phyloP scores from a whole-genome alignment of 345 rosid species.

The Dipteronia dyeriana region DNA sequence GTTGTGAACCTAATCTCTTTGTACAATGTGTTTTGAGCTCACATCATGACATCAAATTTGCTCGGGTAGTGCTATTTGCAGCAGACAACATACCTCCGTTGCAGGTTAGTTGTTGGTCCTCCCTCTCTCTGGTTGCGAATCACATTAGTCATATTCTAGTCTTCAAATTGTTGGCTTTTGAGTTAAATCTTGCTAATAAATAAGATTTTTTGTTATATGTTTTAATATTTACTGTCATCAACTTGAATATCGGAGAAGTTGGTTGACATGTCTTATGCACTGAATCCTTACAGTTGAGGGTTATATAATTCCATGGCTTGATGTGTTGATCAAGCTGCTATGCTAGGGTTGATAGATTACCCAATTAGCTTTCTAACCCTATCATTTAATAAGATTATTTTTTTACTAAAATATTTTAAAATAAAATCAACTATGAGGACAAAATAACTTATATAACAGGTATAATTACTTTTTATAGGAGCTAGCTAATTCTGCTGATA shows the following conservation, averaged over 20 bases:
- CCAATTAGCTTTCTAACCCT: too few relatives aligned
- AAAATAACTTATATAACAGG: too few relatives aligned
- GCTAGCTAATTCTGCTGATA: too few relatives aligned
- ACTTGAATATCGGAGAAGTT: neutral
- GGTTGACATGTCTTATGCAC: neutral
- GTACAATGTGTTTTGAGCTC: constrained; percentile 84
- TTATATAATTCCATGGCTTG: too few relatives aligned
- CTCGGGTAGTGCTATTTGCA: constrained; percentile 85
- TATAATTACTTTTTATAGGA: too few relatives aligned
- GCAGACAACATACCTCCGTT: constrained; percentile 93
- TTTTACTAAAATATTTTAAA: too few relatives aligned
- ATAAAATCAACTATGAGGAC: too few relatives aligned
- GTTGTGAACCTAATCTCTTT: constrained; percentile 93
- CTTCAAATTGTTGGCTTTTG: neutral
- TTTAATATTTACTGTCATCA: neutral
- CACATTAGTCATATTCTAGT: neutral
- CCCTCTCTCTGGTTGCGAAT: neutral
- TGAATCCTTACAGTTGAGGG: too few relatives aligned
- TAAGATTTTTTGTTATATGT: neutral
- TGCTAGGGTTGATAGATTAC: too few relatives aligned
- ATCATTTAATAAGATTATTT: too few relatives aligned
- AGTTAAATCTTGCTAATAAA: neutral
- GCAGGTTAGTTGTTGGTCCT: constrained; percentile 51
- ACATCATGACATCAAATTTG: constrained; percentile 80
- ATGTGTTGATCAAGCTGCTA: too few relatives aligned